Percentiles rank a stretch among this genome's conserved stretches.
Evolutionary conservation across 2,329 filamentous ascomycete species (phyloP).

Genomic region (Pestalotiopsis fici): DNA sequence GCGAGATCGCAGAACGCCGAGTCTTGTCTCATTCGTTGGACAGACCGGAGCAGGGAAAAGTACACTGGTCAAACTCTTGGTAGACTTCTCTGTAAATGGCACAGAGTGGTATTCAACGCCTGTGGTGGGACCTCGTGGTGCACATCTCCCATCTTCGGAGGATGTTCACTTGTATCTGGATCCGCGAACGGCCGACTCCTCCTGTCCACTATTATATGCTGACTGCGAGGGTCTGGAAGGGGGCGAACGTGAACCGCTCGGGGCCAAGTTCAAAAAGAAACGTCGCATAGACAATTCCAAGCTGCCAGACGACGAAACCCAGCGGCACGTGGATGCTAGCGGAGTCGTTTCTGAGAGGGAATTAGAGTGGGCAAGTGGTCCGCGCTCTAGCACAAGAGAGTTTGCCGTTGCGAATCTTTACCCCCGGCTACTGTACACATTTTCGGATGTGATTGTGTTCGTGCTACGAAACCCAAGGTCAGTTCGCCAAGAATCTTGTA

Average conservation of each 20-base stretch:
- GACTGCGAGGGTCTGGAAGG: slow-evolving; percentile 52
- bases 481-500: slow-evolving; percentile 1
- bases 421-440: slow-evolving; percentile 39
- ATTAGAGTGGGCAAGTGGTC: slow-evolving; percentile 25
- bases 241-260: slow-evolving; percentile 31
- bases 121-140: slow-evolving; percentile 34
- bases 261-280: slow-evolving; percentile 14
- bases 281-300: background rate
- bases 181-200: slow-evolving; percentile 32
- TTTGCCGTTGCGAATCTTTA: slow-evolving; percentile 36
- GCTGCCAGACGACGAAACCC: background rate
- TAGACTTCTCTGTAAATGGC: slow-evolving; percentile 27
- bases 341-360: slow-evolving; percentile 10
- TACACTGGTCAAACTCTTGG: slow-evolving; percentile 43
- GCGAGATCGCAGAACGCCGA: slow-evolving; percentile 24
- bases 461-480: slow-evolving; percentile 35
- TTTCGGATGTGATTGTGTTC: slow-evolving; percentile 41
- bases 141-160: slow-evolving; percentile 40
- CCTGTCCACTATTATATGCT: slow-evolving; percentile 42
- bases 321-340: background rate
- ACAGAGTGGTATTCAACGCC: slow-evolving; percentile 32
- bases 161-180: slow-evolving; percentile 50
- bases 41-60: slow-evolving; percentile 44
- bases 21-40: slow-evolving; percentile 38
- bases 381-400: slow-evolving; percentile 24